Evolutionary conservation across 192 early-diverging fungal species (phyloP), one percentile per base, ranked within the genome.

Genomic region (Coemansia sp.): DNA sequence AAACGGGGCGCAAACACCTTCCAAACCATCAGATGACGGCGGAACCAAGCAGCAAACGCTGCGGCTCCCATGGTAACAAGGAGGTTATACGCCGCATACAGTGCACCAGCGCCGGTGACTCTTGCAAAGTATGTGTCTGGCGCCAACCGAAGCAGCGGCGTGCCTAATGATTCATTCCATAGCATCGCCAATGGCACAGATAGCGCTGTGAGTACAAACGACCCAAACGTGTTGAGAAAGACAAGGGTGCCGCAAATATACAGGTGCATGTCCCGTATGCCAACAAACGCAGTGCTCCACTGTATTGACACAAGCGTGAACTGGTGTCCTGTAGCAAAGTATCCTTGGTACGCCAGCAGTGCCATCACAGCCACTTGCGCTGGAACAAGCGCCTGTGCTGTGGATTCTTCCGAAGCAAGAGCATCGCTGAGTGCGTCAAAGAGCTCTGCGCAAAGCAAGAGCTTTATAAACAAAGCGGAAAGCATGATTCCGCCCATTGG

Each of bases 1-100:
- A 92, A 95, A 66, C 95, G 84, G 1, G 96, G 95, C 10, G 92
- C 94, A 91, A 94, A 98, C 9, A 97, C 86, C 64, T 93, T 94
- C 96, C 95, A 98, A n/a, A 95, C 93, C 96, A 97, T 97, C 65
- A 97, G 84, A 75, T 98, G 95, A 1, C 96, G 82, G 49, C 92
- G 75, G 73, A 94, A 92, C 68, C 80, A 74, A 10, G 86, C 90
- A 0, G 89, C 92, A 42, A 85, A 84, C 40, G 86, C 71, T 36
- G 88, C 87, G 12, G 85, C 66, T 37, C 74, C 76, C 1, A 71
- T 67, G 51, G 86, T 48, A 5, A 85, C 61, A 49, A 84, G 19
- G 45, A 77, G 66, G 60, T 87, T 67, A 64, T 85, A 84, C 54
- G 80, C 78, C 55, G 72, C 74, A 75, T 86, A 86, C 49, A 80